These are phyloP conservation scores for Chenopodium suecicum DNA, from an alignment of 148 eudicot species.

Conservation along the genomic window DNA sequence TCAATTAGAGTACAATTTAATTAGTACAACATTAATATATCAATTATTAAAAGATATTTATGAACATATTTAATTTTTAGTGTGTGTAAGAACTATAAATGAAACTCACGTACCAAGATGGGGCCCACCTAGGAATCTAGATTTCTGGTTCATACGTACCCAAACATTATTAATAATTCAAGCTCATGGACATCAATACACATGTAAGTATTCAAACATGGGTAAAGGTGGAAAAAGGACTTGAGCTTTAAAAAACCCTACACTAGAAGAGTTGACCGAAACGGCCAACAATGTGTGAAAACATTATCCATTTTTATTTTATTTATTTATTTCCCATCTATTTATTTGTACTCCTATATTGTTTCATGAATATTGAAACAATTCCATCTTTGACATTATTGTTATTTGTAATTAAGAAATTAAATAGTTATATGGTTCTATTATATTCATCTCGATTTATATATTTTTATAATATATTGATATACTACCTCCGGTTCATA, in stretches of 20 bases:
- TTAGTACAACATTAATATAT: too few species aligned
- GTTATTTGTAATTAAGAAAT: too few species aligned
- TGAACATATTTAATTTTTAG: not conserved
- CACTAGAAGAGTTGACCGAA: slow-evolving; percentile 16
- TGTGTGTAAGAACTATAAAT: not conserved
- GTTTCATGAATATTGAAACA: too few species aligned
- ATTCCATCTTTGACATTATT: too few species aligned
- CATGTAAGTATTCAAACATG: not conserved
- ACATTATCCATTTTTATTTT: not conserved
- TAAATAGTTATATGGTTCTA: too few species aligned
- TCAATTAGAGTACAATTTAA: too few species aligned
- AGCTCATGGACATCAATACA: not conserved
- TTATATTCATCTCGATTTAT: too few species aligned
- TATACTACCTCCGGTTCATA: too few species aligned
- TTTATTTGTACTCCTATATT: too few species aligned
- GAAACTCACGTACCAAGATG: not conserved
- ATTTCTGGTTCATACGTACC: slow-evolving; percentile 1
- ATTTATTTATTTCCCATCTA: too few species aligned
- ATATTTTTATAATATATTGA: too few species aligned
- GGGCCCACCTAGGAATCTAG: not conserved
- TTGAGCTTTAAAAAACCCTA: slow-evolving; percentile 18
- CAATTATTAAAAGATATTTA: not conserved
- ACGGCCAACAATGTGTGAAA: not conserved
- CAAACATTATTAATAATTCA: slow-evolving; percentile 3
- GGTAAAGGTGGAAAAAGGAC: slow-evolving; percentile 3